Conservation (phyloP, 2,329 filamentous ascomycete genomes). For the Drechslerella coelobrocha region DNA sequence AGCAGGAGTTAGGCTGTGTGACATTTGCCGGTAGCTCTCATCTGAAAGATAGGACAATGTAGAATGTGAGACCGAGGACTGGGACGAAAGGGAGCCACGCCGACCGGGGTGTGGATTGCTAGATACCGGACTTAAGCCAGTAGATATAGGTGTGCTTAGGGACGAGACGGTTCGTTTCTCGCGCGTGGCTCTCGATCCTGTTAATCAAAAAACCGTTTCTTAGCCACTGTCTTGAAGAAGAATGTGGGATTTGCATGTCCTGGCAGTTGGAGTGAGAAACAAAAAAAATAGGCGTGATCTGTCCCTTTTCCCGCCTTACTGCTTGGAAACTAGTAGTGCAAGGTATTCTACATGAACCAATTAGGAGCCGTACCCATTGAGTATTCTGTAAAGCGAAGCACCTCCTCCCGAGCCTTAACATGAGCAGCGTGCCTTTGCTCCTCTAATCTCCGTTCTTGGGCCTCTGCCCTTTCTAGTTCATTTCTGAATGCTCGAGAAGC, state of each 20-base stretch:
- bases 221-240: conserved; percentile 36
- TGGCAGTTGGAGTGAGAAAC: conserved; percentile 24
- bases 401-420: conserved; percentile 49
- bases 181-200: conserved; percentile 44
- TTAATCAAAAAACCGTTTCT: conserved; percentile 44
- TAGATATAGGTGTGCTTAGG: conserved; percentile 43
- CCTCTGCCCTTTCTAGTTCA: conserved; percentile 48
- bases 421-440: conserved; percentile 46
- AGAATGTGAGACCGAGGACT: conserved; percentile 49
- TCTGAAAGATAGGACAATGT: conserved; percentile 46
- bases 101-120: conserved; percentile 47
- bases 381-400: conserved; percentile 49
- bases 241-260: conserved; percentile 37
- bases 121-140: conserved; percentile 48
- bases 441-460: conserved; percentile 50
- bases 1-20: conserved; percentile 47
- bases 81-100: conserved; percentile 44
- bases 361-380: conserved; percentile 51
- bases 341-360: conserved; percentile 51
- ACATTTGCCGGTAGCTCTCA: conserved; percentile 43
- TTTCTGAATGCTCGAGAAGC: conserved; percentile 47
- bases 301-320: conserved; percentile 40
- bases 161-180: conserved; percentile 42
- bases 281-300: conserved; percentile 44
- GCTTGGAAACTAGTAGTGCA: conserved; percentile 44